Evolutionary conservation across 345 rosid genomes (phyloP), one percentile per base, ranked within the genome.

Genomic region (Populus tremula): DNA sequence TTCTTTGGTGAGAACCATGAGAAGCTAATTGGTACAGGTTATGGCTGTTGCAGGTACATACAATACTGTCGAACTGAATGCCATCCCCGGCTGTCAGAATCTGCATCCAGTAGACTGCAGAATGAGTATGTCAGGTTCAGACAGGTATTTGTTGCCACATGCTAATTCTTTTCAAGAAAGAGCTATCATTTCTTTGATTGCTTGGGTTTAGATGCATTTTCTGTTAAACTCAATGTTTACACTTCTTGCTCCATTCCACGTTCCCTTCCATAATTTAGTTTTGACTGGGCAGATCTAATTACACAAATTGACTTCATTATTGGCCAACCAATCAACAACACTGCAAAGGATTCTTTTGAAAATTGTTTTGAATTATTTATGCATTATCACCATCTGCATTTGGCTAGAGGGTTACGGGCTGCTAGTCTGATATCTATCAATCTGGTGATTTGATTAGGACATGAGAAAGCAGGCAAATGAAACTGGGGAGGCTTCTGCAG

Each of bases 381-480:
- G 20, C 5, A 17, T 21, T 1, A 62, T 17, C 17, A 39, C 36
- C 36, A 56, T 6, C 17, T 35, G 8, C 8, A 36, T 56, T 35
- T 53, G 38, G 31, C 14, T 17, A 47, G 69, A 6, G 8, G 14
- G 70, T 8, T 16, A 2, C 5, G 2, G 13, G 35, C 68, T 53
- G 18, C 6, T 71, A 33, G 29, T 59, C 12, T 71, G 36, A 65
- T 59, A 35, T 69, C 53, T 41, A 53, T 59, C 5, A 67, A 41
- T 50, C 35, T 67, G 79, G 43, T 74, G 49, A 13, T 69, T 73
- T 29, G 71, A 78, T 64, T 80, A 95, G 98, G 94, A 85, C 83
- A 96, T 92, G 99, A 92, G 97, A 82, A 94, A 88, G 88, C 93
- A 92, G 82, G 92, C 97, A 76, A 89, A 96, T 85, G 99, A 96